Base-by-base conservation (phyloP, 2,329 filamentous ascomycete species). In the Colletotrichum lini region DNA sequence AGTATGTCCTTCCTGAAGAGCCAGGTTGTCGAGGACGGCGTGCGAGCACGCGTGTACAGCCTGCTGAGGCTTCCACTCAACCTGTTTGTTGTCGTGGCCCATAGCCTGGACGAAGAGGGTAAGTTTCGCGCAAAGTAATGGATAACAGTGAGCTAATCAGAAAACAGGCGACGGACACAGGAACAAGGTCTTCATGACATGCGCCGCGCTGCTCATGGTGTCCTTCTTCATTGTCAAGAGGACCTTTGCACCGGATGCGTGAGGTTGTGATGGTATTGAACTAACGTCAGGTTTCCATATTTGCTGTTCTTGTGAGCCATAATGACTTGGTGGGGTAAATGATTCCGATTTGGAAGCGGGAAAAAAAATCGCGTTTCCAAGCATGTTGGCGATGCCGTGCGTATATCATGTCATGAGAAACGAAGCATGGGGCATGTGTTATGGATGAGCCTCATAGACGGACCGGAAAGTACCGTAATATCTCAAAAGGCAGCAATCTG, bases 11-110 rank as follows among this genome's bases (percentile, higher is more conserved):
- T 85, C 59, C 75, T 90, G 65, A 90, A 90, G 77, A 85, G 86
- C 44, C 80, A 84, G 52, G 76, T 87, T 3, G 81, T 90, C n/a
- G 84, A 87, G 2, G 88, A 91, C 75, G 83, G 83, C 2, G 81
- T 84, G 30, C 81, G 89, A 53, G 87, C 85, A 3, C 84, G 84
- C 53, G 82, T 90, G 18, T 91, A 91, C 76, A 86, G 86, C 18
- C 80, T 89, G 63, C 80, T 91, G 76, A 83, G 89, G 40, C 80
- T 90, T 23, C 89, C 89, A 3, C 77, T 91, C 70, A 90, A 89
- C 74, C 72, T 85, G n/a, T 85, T 88, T 73, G 85, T 88, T 9
- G 84, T 89, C 13, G 77, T 84, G 23, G 83, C 83, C 9, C 79
- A 89, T 60, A 79, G 81, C 21, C 76, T 86, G 49, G 84, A 85